phyloP scores from a whole-genome alignment of 257 asterid genomes.

The Fraxinus anomala region DNA sequence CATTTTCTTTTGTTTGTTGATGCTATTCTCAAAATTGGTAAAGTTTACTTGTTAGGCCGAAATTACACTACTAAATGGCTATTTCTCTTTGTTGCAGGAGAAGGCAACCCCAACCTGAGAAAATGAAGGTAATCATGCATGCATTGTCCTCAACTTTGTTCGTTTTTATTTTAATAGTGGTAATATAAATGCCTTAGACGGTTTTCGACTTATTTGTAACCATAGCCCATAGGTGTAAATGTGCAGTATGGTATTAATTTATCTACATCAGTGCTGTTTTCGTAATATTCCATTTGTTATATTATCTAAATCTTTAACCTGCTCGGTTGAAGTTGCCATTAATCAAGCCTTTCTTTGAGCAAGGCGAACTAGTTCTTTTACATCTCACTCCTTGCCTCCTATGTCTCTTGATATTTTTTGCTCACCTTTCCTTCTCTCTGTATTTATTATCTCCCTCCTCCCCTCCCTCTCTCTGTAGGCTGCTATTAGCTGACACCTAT shows the following conservation, averaged over 20 bases:
- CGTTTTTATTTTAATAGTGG: not conserved
- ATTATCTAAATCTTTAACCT: not conserved
- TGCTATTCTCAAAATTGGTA: not conserved
- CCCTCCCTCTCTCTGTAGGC: not conserved
- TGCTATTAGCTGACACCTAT: not conserved
- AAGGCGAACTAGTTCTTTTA: not conserved
- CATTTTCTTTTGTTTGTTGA: not conserved
- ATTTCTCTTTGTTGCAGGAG: slow-evolving; percentile 57
- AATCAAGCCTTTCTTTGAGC: not conserved
- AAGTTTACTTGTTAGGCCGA: slow-evolving; percentile 10
- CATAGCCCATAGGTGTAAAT: slow-evolving; percentile 14
- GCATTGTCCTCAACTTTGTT: slow-evolving; percentile 9
- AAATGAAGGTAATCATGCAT: slow-evolving; percentile 51
- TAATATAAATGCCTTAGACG: not conserved
- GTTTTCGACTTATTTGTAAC: not conserved
- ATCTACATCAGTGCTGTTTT: not conserved
- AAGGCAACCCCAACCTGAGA: slow-evolving; percentile 58
- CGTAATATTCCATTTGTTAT: not conserved
- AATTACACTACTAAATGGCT: not conserved
- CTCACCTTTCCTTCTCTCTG: not conserved
- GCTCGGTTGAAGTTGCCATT: not conserved
- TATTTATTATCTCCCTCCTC: not conserved
- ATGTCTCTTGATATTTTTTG: not conserved
- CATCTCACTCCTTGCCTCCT: not conserved
- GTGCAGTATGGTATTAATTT: not conserved